phyloP scores from a whole-genome alignment of 176 grass and related monocot species.

The Leersia perrieri region DNA sequence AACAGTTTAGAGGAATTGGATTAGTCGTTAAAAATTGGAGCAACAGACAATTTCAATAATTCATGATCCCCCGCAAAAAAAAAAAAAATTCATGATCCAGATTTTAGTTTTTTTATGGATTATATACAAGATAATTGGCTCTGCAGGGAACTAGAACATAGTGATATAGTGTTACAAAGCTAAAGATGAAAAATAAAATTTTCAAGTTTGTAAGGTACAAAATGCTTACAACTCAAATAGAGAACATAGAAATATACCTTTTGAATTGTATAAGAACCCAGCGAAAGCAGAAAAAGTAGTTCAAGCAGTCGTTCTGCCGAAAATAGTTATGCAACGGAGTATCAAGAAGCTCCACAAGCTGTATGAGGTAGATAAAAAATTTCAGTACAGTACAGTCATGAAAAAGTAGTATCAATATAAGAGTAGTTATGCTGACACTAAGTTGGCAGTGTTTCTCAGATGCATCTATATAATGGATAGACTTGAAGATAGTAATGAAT shows the following conservation, averaged over 20 bases:
- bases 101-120: background rate
- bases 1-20: background rate
- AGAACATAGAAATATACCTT: constrained; percentile 44
- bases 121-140: background rate
- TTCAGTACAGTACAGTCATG: constrained; percentile 2
- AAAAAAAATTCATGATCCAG: too few species aligned
- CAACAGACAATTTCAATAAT: background rate
- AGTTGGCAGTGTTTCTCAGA: background rate
- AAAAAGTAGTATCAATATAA: background rate
- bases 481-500: constrained; percentile 9
- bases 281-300: constrained; percentile 99
- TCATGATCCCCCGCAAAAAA: too few species aligned
- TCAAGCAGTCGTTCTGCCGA: constrained; percentile 82
- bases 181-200: constrained; percentile 6
- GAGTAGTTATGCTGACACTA: constrained; percentile 2
- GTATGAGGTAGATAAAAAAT: constrained; percentile 23
- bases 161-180: background rate
- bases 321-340: constrained; percentile 81
- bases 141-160: constrained; percentile 5
- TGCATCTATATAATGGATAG: background rate
- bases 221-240: background rate
- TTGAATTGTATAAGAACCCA: constrained; percentile 99
- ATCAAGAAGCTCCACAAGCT: constrained; percentile 96
- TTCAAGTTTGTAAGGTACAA: constrained; percentile 9
- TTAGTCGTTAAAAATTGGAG: background rate